A percentile compares a stretch with the other conserved stretches of the same genome.
These are phyloP conservation scores for Pseudofabraea citricarpa DNA, from an alignment of 2,329 filamentous ascomycete species.

Conservation along the genomic window DNA sequence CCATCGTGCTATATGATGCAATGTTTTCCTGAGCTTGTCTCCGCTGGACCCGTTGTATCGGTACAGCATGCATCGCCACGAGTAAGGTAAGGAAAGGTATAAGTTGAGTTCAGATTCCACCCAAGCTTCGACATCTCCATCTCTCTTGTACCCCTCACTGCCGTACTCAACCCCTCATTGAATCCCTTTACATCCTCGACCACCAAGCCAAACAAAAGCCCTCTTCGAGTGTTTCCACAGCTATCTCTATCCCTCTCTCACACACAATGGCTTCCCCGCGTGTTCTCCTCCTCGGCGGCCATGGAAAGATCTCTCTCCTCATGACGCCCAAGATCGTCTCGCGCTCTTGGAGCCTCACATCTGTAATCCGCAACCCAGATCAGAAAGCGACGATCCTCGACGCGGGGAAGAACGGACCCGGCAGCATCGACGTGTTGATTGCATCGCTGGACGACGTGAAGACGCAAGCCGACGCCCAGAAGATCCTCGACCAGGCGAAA, in stretches of 20 bases:
- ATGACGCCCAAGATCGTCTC: constrained; percentile 73
- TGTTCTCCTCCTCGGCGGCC: constrained; percentile 74
- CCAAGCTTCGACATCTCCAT: too few relatives aligned
- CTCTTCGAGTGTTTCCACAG: neutral
- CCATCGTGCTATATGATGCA: too few relatives aligned
- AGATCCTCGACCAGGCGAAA: constrained; percentile 55
- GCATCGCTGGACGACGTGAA: constrained; percentile 68
- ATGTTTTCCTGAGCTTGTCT: too few relatives aligned
- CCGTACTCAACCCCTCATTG: too few relatives aligned
- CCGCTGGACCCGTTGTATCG: too few relatives aligned
- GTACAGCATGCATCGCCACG: too few relatives aligned
- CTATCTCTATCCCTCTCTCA: neutral
- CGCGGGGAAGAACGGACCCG: constrained; percentile 42
- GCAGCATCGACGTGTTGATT: constrained; percentile 64
- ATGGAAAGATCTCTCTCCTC: constrained; percentile 72
- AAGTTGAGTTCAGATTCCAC: too few relatives aligned
- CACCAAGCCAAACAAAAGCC: too few relatives aligned
- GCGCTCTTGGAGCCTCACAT: constrained; percentile 72
- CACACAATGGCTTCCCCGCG: constrained; percentile 27
- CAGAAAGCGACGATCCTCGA: constrained; percentile 59
- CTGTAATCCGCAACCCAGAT: constrained; percentile 68
- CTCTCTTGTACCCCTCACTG: too few relatives aligned
- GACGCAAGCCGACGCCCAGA: constrained; percentile 54
- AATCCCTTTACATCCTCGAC: too few relatives aligned
- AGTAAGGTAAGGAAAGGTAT: too few relatives aligned